Percentiles rank a stretch among this genome's conserved stretches.
Evolutionary conservation across 495 filamentous ascomycete genomes (phyloP).

Genomic region (Entonaema liquescens): DNA sequence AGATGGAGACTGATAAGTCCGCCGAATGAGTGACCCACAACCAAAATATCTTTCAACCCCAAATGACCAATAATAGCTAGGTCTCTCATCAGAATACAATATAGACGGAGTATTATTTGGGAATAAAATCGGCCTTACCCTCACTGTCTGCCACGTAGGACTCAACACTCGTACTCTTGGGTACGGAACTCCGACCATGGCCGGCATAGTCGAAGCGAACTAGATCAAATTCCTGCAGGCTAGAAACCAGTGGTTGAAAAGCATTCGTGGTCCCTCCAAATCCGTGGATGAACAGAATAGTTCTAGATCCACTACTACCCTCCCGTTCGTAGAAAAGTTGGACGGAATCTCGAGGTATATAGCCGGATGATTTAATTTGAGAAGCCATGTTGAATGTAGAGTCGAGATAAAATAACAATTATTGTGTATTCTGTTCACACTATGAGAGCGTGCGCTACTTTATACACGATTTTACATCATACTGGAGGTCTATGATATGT

Average conservation of each 20-base stretch:
- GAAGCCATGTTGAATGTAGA: conserved; percentile 1
- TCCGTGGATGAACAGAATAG: conserved; percentile 13
- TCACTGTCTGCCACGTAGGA: conserved; percentile 20
- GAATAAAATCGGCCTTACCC: neutral
- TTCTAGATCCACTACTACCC: conserved; percentile 1
- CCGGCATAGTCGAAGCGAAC: conserved; percentile 19
- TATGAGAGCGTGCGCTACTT: neutral
- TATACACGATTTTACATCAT: neutral
- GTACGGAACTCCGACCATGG: conserved; percentile 16
- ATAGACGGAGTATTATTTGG: neutral
- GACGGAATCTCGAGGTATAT: conserved; percentile 9
- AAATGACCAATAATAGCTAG: neutral
- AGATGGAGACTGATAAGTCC: neutral
- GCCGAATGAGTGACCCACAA: neutral
- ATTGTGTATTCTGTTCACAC: neutral
- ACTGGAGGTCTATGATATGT: neutral
- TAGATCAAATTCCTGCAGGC: conserved; percentile 9
- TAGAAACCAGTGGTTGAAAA: conserved; percentile 9
- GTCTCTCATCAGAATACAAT: neutral
- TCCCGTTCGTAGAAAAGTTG: conserved; percentile 22
- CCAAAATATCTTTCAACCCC: neutral
- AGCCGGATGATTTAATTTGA: conserved; percentile 17
- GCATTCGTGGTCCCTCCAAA: conserved; percentile 16
- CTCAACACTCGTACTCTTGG: neutral
- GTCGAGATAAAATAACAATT: neutral